Evolutionary conservation across 1,139 yeast genomes (phyloP), one percentile per base, ranked within the genome.

Genomic region (Arxiozyma bovina): DNA sequence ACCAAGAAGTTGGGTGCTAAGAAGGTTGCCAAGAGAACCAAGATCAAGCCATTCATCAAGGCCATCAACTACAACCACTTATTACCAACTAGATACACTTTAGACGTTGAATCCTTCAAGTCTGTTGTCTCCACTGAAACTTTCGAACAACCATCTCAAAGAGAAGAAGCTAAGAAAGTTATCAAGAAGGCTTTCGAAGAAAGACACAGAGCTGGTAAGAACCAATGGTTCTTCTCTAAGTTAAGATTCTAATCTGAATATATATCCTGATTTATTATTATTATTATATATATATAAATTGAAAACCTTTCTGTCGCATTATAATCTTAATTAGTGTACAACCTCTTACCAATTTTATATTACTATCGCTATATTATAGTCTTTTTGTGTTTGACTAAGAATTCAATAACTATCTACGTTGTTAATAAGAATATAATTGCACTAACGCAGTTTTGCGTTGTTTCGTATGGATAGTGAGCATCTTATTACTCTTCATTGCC

Each of bases 161-260:
- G 96, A 78, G 96, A 86, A 79, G 97, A 91, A 77, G 98, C 99
- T 75, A 94, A 91, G 88, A 93, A 93, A 85, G 91, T 86, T 75
- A 90, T 94, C 78, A 93, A 90, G 89, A 87, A 90, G 85, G 96
- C 96, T 75, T 93, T 93, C 74, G 99, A 93, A 82, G 97, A 93
- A 82, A 90, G 91, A 86, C 96, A 93, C 85, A 95, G 90, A 82
- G 91, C 97, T 75, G 99, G 99, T 78, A 90, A 91, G 88, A 91
- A 91, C 91, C 91, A 90, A 81, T 93, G 99, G 99, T 93, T 93
- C 85, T 93, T 93, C 89, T 86, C 96, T 79, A 93, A 93, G 83
- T 88, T 93, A 77, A 87, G 90, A 83, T 93, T 93, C 83, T 93
- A 90, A 87, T 45, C 42, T 48, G 38, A 48, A 40, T 44, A 45